Conservation (phyloP, 129 eudicot genomes). For the Calendula officinalis region DNA sequence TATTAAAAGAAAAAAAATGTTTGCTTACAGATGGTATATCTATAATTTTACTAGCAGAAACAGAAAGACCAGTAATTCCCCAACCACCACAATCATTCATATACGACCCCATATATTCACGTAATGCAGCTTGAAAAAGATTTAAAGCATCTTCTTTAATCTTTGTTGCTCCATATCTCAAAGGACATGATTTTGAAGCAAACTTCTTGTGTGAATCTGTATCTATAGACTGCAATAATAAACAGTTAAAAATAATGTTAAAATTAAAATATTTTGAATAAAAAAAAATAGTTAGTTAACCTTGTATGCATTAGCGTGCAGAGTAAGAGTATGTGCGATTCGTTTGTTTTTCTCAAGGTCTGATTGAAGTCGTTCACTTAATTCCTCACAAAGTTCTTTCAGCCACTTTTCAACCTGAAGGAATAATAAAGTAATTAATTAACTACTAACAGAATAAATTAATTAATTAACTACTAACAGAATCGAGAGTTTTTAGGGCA, state of each 20-base stretch:
- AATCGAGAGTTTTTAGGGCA: conserved; percentile 54
- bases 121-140: conserved; percentile 81
- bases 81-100: conserved; percentile 52
- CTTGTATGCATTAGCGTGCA: conserved; percentile 80
- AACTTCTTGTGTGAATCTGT: conserved; percentile 72
- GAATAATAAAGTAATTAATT: conserved; percentile 8
- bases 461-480: conserved; percentile 41
- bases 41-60: conserved; percentile 83
- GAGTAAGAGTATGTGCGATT: conserved; percentile 80
- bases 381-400: conserved; percentile 82
- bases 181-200: conserved; percentile 89
- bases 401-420: conserved; percentile 85
- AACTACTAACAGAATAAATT: neutral
- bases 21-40: conserved; percentile 73
- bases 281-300: conserved; percentile 28
- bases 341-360: conserved; percentile 84
- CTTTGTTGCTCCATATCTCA: conserved; percentile 77
- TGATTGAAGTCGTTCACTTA: conserved; percentile 74
- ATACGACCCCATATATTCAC: conserved; percentile 60
- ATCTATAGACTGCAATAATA: conserved; percentile 54
- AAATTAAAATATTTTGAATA: conserved; percentile 8
- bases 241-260: neutral
- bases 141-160: conserved; percentile 74
- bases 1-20: neutral
- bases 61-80: conserved; percentile 79